phyloP scores from a whole-genome alignment of 2,329 filamentous ascomycete genomes.

The Elsinoe arachidis region DNA sequence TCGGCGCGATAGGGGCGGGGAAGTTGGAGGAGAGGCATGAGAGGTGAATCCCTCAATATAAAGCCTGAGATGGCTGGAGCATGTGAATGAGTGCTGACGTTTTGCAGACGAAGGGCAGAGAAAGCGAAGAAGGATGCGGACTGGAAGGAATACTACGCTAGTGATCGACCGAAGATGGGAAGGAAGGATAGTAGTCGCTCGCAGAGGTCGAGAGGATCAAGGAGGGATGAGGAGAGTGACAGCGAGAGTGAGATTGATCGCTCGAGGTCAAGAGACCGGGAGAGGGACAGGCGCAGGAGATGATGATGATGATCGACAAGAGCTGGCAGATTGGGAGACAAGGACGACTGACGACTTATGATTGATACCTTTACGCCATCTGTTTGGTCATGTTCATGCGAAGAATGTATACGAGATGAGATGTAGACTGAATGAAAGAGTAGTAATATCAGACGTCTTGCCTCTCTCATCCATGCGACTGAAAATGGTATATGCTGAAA shows the following conservation, averaged over 20 bases:
- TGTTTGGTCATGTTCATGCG: background rate
- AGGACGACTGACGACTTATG: constrained; percentile 7
- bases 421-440: background rate
- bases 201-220: background rate
- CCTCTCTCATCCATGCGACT: no score
- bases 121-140: background rate
- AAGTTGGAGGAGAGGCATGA: constrained; percentile 12
- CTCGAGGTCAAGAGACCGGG: background rate
- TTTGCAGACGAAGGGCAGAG: background rate
- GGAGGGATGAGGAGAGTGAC: background rate
- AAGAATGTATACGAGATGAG: background rate
- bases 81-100: background rate
- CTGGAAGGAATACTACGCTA: constrained; percentile 11
- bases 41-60: background rate
- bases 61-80: background rate
- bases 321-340: background rate
- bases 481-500: background rate
- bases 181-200: background rate
- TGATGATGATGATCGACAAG: background rate
- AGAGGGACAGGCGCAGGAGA: background rate
- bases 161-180: background rate
- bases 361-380: constrained; percentile 1
- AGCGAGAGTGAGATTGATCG: background rate
- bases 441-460: no score
- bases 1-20: constrained; percentile 3